phyloP scores from a whole-genome alignment of 768 basidiomycete genomes.

The Sporobolomyces pararoseus region DNA sequence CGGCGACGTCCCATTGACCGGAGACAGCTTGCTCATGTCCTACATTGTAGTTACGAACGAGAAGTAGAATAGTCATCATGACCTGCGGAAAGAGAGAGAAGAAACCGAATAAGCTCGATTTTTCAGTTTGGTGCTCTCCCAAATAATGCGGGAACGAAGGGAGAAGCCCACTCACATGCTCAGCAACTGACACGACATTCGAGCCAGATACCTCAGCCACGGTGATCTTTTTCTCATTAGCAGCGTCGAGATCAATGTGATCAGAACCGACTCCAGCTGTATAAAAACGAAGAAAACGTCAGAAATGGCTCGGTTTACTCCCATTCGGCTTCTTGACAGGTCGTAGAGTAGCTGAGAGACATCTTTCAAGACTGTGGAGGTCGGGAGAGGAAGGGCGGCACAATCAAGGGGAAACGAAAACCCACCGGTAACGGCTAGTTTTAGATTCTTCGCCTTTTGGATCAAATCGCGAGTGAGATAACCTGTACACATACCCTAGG shows the following conservation, averaged over 20 bases:
- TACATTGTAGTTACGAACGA: conserved; percentile 77
- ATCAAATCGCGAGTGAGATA: conserved; percentile 44
- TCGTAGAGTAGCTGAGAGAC: no score
- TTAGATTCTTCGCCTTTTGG: conserved; percentile 75
- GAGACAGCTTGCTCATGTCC: conserved; percentile 79
- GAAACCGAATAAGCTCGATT: not conserved
- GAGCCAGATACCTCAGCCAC: conserved; percentile 76
- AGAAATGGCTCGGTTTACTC: no score
- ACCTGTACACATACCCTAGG: no score
- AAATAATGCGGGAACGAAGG: no score
- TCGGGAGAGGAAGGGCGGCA: no score
- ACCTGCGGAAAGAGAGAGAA: not conserved
- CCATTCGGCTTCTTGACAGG: no score
- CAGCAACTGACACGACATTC: conserved; percentile 79
- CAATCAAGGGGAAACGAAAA: no score
- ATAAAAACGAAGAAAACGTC: not conserved
- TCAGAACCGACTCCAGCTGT: conserved; percentile 61
- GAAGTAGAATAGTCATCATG: conserved; percentile 60
- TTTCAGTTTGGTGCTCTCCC: not conserved
- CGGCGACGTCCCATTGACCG: conserved; percentile 67
- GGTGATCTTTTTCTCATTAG: conserved; percentile 72
- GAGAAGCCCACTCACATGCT: conserved; percentile 59
- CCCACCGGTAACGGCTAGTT: conserved; percentile 82
- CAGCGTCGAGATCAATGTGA: conserved; percentile 83
- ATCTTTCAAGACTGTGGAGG: no score